Percentiles rank a stretch among this genome's conserved stretches.
Conservation (phyloP, 805 yeast genomes). For the Kodamaea lidongshanica region DNA sequence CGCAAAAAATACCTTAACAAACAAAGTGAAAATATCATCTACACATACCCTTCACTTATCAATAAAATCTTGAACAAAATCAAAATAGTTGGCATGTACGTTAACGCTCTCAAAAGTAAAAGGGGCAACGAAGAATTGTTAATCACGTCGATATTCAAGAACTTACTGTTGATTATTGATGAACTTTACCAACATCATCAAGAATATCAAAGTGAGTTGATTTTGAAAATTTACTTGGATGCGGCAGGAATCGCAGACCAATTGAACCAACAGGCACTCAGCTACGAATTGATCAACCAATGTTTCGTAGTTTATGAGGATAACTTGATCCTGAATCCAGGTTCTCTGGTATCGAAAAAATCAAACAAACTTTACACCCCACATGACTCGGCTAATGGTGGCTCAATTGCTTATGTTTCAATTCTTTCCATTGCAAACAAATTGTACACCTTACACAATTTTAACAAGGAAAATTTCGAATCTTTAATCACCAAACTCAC, state of each 20-base stretch:
- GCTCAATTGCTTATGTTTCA: constrained; percentile 45
- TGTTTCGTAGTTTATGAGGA: constrained; percentile 82
- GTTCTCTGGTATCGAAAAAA: constrained; percentile 11
- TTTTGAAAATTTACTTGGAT: constrained; percentile 51
- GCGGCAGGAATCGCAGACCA: constrained; percentile 80
- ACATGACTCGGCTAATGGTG: constrained; percentile 40
- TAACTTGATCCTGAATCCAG: constrained; percentile 31
- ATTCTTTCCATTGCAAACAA: constrained; percentile 42
- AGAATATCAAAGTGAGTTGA: constrained; percentile 25
- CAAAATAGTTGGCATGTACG: constrained; percentile 35
- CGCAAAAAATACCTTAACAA: constrained; percentile 43
- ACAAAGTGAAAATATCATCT: constrained; percentile 51
- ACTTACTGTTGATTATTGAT: constrained; percentile 59
- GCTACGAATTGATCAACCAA: constrained; percentile 85
- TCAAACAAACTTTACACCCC: constrained; percentile 17
- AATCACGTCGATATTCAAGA: constrained; percentile 60
- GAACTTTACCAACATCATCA: constrained; percentile 49
- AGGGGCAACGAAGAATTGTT: constrained; percentile 12
- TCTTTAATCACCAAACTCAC: constrained; percentile 79
- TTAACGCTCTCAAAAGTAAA: constrained; percentile 24
- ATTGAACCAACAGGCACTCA: constrained; percentile 58
- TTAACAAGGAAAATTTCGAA: constrained; percentile 67
- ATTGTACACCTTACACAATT: constrained; percentile 36
- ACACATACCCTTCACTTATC: constrained; percentile 73
- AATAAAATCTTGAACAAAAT: constrained; percentile 55